Evolutionary conservation across 1,139 yeast species (phyloP), one percentile per base, ranked within the genome.

Genomic region (Suhomyces panamericanus): DNA sequence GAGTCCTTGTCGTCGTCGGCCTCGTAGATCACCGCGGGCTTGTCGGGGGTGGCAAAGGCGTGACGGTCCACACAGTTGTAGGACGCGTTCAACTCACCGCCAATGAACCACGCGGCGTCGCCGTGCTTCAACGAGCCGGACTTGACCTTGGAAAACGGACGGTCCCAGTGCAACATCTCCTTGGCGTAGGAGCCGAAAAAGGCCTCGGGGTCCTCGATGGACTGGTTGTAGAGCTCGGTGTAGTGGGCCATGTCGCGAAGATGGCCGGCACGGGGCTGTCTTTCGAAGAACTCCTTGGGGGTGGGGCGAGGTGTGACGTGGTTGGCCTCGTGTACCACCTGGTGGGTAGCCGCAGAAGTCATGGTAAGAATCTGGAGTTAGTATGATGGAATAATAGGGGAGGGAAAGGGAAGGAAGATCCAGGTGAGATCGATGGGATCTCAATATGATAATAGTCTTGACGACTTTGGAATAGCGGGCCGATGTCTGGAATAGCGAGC

Each of bases 21-120:
- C 73, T 93, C 99, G 73, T 87, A 91, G 57, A 91, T 86, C 52
- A 93, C 74, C 49, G 99, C 99, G 30, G 81, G 77, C 73, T 90
- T 89, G 63, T 89, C 81, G 48, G 99, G 99, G 63, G 79, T 85
- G 46, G 77, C 78, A 54, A 86, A 78, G 9, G 99, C 99, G 63
- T 89, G 96, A 74, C 98, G 83, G 70, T 93, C 99, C 56, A 93
- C 96, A 79, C 96, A 87, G 76, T 93, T 93, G 75, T 85, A 91
- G 49, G 89, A 78, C 40, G 99, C 98, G 63, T 93, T 93, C 65
- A 93, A 80, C 70, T 87, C 85, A 63, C 99, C 99, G 51, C 89
- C 93, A 43, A 89, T 69, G 63, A 93, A 93, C 98, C 98, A 93
- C 36, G 96, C 86, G 34, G 83, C 77, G 60, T 91, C 95, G 55